Conservation (phyloP, 2,329 filamentous ascomycete genomes). For the Lecanicillium sp. region DNA sequence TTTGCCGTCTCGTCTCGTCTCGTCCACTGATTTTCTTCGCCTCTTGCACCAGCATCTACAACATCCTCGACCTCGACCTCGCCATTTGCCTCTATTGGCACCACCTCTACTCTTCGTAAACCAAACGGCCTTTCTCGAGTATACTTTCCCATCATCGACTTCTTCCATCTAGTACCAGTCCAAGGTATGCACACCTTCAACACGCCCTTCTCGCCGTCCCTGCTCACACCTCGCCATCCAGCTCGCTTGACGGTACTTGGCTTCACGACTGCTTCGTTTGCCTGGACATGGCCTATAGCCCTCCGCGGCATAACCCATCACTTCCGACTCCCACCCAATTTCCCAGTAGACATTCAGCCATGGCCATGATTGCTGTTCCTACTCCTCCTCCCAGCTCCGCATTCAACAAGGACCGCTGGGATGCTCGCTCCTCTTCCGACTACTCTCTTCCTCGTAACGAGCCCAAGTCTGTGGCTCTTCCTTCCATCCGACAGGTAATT, state of each 20-base stretch:
- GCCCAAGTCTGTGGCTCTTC: conserved; percentile 38
- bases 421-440: conserved; percentile 29
- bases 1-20: neutral
- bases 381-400: conserved; percentile 34
- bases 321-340: conserved; percentile 22
- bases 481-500: conserved; percentile 48
- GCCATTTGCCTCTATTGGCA: neutral
- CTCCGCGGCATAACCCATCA: conserved; percentile 25
- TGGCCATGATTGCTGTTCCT: conserved; percentile 46
- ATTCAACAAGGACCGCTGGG: conserved; percentile 37
- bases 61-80: neutral
- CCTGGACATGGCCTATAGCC: conserved; percentile 36
- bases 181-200: neutral
- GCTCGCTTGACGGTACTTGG: conserved; percentile 4
- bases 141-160: neutral
- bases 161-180: neutral
- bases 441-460: conserved; percentile 31
- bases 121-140: neutral
- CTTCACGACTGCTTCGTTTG: conserved; percentile 1
- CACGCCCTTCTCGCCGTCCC: neutral
- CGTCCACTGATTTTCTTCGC: neutral
- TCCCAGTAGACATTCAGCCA: conserved; percentile 29
- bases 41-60: neutral
- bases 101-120: neutral
- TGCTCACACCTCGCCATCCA: neutral